Base-by-base conservation (phyloP, 202 grass and related monocot genomes). In the Hordeum pubiflorum region DNA sequence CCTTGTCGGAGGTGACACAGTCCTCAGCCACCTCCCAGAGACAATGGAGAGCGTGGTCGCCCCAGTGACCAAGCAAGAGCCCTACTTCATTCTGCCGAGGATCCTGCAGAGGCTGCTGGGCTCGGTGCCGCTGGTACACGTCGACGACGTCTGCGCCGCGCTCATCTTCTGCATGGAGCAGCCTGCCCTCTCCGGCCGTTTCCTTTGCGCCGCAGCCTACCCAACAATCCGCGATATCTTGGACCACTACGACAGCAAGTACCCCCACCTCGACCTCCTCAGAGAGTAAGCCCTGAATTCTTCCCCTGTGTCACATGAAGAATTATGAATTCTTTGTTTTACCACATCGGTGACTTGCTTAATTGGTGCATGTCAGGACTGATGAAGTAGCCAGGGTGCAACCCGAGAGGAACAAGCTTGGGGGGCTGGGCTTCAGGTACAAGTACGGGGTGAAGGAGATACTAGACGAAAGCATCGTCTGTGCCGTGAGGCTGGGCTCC, bases 101-200 rank as follows among this genome's bases (percentile, higher is more conserved):
- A 29, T 84, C 3, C 10, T 92, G 7, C 93, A 90, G 34, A 59
- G 32, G 24, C 12, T 95, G 46, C 13, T 92, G 32, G 93, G 87
- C 2, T 95, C 87, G 3, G 13, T 95, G 70, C 64, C 87, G 21
- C 38, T 92, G 58, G 85, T 88, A 34, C 89, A 92, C 81, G 71
- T 92, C 10, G 89, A 92, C 13, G 93, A 95, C 39, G 87, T 84
- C n/a, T 90, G 89, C 8, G 58, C 92, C 14, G 87, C 89, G 34
- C 89, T 82, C 61, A 46, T 86, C 4, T 95, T 92, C 78, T 92
- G 83, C 83, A 84, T 88, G 83, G 83, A 95, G 32, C 84, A 11
- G 21, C 61, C 65, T 5, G 80, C 89, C 8, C 2, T 90, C 39
- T 7, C 87, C 7, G 87, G 87, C 1, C 66, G 90, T 17, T 95